Evolutionary conservation across 768 basidiomycete genomes (phyloP).

Genomic region (Exidia glandulosa): DNA sequence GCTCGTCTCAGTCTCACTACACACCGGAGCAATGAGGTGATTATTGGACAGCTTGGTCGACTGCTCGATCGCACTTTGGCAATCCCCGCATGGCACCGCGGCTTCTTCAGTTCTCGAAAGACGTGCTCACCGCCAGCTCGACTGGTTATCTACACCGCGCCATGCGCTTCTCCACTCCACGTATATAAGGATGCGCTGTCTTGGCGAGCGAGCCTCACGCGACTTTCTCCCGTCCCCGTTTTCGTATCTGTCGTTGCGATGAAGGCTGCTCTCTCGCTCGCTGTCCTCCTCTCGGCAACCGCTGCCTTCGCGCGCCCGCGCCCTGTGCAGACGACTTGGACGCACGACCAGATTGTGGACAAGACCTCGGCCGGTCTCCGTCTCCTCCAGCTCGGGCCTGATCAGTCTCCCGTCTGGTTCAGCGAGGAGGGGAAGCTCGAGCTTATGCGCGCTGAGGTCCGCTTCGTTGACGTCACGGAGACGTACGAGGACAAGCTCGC

Average conservation of each 20-base stretch:
- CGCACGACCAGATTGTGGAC: not conserved
- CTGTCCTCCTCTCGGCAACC: not conserved
- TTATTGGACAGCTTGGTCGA: too few relatives aligned
- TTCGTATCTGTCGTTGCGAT: not conserved
- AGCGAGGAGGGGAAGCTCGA: conserved; percentile 2
- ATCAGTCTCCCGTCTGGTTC: not conserved
- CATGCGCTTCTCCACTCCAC: too few relatives aligned
- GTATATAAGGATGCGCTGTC: too few relatives aligned
- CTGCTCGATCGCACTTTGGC: too few relatives aligned
- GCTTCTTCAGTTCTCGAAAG: too few relatives aligned
- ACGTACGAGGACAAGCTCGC: not conserved
- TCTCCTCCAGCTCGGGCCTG: not conserved
- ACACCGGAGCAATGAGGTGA: too few relatives aligned
- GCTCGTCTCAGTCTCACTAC: too few relatives aligned
- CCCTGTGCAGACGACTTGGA: not conserved
- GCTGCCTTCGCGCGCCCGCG: not conserved
- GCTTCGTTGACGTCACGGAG: conserved; percentile 4
- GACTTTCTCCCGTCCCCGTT: too few relatives aligned
- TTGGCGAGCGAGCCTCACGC: too few relatives aligned
- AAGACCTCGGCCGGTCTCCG: not conserved
- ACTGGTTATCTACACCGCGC: too few relatives aligned
- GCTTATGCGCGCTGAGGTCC: not conserved
- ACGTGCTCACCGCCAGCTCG: too few relatives aligned
- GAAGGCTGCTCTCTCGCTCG: not conserved
- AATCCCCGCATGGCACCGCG: too few relatives aligned